Evolutionary conservation across 306 rosid genomes (phyloP).

Genomic region (Acacia confusa): DNA sequence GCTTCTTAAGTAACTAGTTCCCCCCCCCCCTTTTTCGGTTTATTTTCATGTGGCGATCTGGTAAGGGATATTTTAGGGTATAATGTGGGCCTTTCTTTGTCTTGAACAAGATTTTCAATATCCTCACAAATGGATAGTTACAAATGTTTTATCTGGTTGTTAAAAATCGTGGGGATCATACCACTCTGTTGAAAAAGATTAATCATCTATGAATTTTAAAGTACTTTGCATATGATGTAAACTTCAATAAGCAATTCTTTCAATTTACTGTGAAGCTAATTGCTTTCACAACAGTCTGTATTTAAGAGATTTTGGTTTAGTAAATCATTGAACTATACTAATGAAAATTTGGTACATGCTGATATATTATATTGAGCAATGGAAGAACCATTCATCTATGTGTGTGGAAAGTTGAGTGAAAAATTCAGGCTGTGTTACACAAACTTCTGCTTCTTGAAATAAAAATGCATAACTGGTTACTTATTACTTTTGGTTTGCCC

Average conservation of each 20-base stretch:
- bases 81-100: not conserved
- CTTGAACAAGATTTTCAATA: not conserved
- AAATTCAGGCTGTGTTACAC: not conserved
- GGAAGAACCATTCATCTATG: not conserved
- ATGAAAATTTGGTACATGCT: not conserved
- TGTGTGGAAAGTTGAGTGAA: not conserved
- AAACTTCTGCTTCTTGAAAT: constrained; percentile 7
- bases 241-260: not conserved
- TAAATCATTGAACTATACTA: not conserved
- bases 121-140: not conserved
- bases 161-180: not conserved
- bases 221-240: constrained; percentile 1
- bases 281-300: not conserved
- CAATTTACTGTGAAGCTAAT: not conserved
- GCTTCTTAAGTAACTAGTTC: not conserved
- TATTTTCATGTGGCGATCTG: not conserved
- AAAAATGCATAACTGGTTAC: not conserved
- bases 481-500: constrained; percentile 16
- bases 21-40: not conserved
- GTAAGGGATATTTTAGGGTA: not conserved
- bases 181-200: not conserved
- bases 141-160: not conserved
- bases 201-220: not conserved
- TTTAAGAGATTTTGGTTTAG: not conserved
- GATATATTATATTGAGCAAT: not conserved